Conservation (phyloP, 176 grass and related monocot species). For the Carex myosuroides region DNA sequence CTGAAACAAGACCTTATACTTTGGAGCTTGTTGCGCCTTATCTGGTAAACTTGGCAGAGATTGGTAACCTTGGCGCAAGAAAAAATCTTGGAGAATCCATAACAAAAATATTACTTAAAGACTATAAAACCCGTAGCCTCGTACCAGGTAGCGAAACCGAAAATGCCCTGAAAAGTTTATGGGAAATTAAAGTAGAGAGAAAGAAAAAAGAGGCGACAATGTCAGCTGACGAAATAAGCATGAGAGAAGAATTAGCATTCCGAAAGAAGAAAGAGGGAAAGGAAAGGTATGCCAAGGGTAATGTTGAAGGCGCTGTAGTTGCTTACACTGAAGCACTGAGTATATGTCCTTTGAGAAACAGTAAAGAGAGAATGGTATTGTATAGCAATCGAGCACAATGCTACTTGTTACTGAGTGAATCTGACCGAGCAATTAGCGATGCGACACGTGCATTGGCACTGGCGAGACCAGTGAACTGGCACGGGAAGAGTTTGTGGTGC, state of each 20-base stretch:
- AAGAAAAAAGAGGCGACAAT: constrained; percentile 40
- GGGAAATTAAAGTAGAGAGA: constrained; percentile 43
- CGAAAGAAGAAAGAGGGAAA: constrained; percentile 76
- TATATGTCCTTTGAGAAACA: constrained; percentile 41
- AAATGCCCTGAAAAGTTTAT: constrained; percentile 30
- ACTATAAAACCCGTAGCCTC: not conserved
- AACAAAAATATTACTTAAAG: constrained; percentile 39
- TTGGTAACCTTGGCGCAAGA: constrained; percentile 56
- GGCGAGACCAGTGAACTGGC: constrained; percentile 47
- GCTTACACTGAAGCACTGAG: constrained; percentile 58
- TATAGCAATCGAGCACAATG: constrained; percentile 89
- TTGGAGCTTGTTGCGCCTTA: constrained; percentile 38
- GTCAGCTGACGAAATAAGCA: constrained; percentile 27
- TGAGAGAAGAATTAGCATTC: constrained; percentile 30
- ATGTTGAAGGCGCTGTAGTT: constrained; percentile 47
- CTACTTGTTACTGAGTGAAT: constrained; percentile 32
- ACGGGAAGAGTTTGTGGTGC: constrained; percentile 76
- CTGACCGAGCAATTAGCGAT: constrained; percentile 63
- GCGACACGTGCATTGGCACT: constrained; percentile 74
- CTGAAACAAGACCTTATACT: constrained; percentile 27
- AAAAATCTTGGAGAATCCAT: constrained; percentile 54
- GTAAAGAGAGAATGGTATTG: constrained; percentile 52
- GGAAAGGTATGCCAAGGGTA: constrained; percentile 37
- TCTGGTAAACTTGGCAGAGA: constrained; percentile 55
- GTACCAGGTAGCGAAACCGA: constrained; percentile 25